These are phyloP conservation scores for Solanum dulcamara DNA, from an alignment of 257 asterid species.

Conservation along the genomic window DNA sequence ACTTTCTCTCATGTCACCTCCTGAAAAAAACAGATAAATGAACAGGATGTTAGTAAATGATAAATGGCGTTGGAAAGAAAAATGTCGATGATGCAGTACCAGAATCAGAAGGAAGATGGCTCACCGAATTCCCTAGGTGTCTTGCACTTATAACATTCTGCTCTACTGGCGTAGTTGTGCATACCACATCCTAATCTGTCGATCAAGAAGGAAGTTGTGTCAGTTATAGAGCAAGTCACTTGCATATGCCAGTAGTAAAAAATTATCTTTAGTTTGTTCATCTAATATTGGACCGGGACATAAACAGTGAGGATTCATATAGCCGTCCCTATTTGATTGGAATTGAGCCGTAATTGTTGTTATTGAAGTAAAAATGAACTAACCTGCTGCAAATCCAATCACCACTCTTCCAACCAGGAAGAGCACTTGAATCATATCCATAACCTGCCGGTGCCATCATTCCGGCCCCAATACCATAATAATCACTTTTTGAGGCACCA, in stretches of 20 bases:
- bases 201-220: background rate
- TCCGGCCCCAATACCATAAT: slow-evolving; percentile 36
- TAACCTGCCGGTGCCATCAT: slow-evolving; percentile 32
- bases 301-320: background rate
- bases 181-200: slow-evolving; percentile 56
- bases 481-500: slow-evolving; percentile 37
- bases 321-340: background rate
- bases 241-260: background rate
- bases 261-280: no score
- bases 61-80: background rate
- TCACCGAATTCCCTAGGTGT: slow-evolving; percentile 51
- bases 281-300: background rate
- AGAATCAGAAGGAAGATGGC: background rate
- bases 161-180: slow-evolving; percentile 77
- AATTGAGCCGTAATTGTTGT: no score
- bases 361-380: background rate
- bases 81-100: background rate
- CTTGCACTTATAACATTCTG: slow-evolving; percentile 63
- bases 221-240: background rate
- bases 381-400: slow-evolving; percentile 88
- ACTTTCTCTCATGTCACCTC: background rate
- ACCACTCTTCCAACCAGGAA: slow-evolving; percentile 90
- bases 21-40: background rate
- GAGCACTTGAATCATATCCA: slow-evolving; percentile 22
- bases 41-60: background rate